These are phyloP conservation scores for Naganishia vaughanmartiniae DNA, from an alignment of 768 basidiomycete species.

Conservation along the genomic window DNA sequence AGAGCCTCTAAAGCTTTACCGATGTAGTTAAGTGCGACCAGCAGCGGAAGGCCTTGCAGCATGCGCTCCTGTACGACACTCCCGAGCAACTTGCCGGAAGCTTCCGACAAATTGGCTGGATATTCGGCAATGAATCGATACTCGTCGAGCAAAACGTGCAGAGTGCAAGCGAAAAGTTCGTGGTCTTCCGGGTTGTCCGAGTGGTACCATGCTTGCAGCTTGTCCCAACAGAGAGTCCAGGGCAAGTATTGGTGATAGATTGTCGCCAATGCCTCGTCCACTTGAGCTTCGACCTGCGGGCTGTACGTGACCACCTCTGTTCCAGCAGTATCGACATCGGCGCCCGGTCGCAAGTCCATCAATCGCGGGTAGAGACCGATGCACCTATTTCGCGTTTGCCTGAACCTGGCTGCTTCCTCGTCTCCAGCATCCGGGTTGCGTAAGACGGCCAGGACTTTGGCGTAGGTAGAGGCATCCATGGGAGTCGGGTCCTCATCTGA, in stretches of 20 bases:
- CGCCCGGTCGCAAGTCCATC: slow-evolving; percentile 79
- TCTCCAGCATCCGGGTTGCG: slow-evolving; percentile 75
- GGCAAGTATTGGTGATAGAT: slow-evolving; percentile 96
- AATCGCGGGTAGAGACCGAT: slow-evolving; percentile 93
- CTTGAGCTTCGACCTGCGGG: slow-evolving; percentile 83
- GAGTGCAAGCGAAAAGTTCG: slow-evolving; percentile 98
- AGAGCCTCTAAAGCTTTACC: slow-evolving; percentile 88
- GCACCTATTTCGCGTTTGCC: slow-evolving; percentile 87
- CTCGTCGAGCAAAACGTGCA: slow-evolving; percentile 99
- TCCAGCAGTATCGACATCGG: slow-evolving; percentile 78
- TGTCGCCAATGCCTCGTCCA: slow-evolving; percentile 91
- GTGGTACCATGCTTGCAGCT: slow-evolving; percentile 79
- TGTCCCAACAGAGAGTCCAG: slow-evolving; percentile 87
- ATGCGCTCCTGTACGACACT: slow-evolving; percentile 90
- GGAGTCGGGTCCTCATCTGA: slow-evolving; percentile 54
- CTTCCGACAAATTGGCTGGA: slow-evolving; percentile 85
- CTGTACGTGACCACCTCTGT: slow-evolving; percentile 84
- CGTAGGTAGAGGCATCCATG: slow-evolving; percentile 58
- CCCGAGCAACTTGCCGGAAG: slow-evolving; percentile 95
- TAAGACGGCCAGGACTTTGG: slow-evolving; percentile 85
- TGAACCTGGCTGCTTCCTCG: slow-evolving; percentile 75
- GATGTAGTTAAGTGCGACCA: slow-evolving; percentile 94
- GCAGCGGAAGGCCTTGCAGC: slow-evolving; percentile 88
- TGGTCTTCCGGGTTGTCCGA: slow-evolving; percentile 81
- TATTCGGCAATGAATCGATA: slow-evolving; percentile 99